Evolutionary conservation across 2,329 filamentous ascomycete species (phyloP).

Genomic region (Fusarium temperatum): DNA sequence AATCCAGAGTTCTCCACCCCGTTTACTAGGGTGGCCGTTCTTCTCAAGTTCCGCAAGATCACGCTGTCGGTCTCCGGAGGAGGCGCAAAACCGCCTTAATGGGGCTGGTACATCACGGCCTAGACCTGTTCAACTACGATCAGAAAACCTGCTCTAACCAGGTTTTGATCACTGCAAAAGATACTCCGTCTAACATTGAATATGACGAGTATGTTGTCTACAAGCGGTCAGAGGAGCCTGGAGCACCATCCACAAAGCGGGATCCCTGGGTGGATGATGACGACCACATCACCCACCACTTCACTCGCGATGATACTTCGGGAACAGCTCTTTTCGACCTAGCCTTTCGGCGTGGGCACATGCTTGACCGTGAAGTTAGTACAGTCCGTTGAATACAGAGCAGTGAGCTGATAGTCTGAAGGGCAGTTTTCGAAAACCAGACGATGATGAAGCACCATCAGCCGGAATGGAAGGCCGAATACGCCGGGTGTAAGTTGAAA

Average conservation of each 20-base stretch:
- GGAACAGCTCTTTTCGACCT: slow-evolving; percentile 46
- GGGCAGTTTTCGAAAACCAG: slow-evolving; percentile 40
- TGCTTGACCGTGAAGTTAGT: slow-evolving; percentile 44
- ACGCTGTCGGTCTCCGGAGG: slow-evolving; percentile 38
- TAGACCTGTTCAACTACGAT: slow-evolving; percentile 52
- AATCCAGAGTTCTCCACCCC: slow-evolving; percentile 34
- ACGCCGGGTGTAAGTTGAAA: slow-evolving; percentile 45
- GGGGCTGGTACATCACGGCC: slow-evolving; percentile 41
- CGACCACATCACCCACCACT: slow-evolving; percentile 47
- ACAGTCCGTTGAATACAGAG: too few species aligned
- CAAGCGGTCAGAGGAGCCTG: slow-evolving; percentile 33
- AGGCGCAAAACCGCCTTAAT: slow-evolving; percentile 39
- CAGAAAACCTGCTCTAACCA: slow-evolving; percentile 46
- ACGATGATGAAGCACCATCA: slow-evolving; percentile 30
- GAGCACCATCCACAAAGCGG: neutral
- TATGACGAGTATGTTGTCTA: slow-evolving; percentile 53
- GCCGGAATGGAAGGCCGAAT: slow-evolving; percentile 48
- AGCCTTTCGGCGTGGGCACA: slow-evolving; percentile 45
- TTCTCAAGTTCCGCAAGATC: slow-evolving; percentile 36
- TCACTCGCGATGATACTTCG: slow-evolving; percentile 45
- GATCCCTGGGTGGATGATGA: slow-evolving; percentile 21
- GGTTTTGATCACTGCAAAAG: slow-evolving; percentile 45
- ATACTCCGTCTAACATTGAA: slow-evolving; percentile 46
- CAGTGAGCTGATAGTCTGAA: slow-evolving; percentile 5
- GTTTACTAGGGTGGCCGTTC: slow-evolving; percentile 37